Base-by-base conservation (phyloP, 1,284 basidiomycete genomes). In the Puccinia brachypodii region DNA sequence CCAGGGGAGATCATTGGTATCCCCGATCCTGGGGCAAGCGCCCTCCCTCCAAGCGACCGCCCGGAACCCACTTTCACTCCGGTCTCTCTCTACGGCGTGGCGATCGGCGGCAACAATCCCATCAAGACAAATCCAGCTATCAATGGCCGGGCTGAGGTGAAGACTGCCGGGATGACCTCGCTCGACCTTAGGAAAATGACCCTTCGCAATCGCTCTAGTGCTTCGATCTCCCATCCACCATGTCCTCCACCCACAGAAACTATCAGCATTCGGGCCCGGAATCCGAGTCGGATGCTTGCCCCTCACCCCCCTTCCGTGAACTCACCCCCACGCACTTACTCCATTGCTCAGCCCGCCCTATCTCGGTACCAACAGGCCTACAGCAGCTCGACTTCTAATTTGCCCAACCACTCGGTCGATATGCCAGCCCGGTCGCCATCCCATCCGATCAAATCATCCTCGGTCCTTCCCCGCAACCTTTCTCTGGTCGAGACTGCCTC, bases 161-260 rank as follows among this genome's bases (percentile, higher is more conserved):
- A 74, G 53, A 40, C 36, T 40, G 36, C 11, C 31, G 72, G 72
- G 7, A 14, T 74, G 28, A n/a, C 72, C 53, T 74, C 72, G 0
- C 72, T 74, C 53, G 72, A 74, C 47, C 53, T 74, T 4, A 36
- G 72, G 33, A 74, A 74, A 53, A 74, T 36, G 72, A 56, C 44
- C 28, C 72, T 74, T 19, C 50, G 72, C 19, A 74, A 56, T 6
- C 50, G 53, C 22, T 6, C 50, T 36, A 38, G 6, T 22, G 44
- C 9, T 14, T 31, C 71, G 2, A 13, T 36, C 31, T 25, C 71
- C 9, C 33, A 3, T 38, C 47, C 19, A 11, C 19, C 47, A 1
- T 38, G 9, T 4, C 64, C 64, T 25, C 68, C n/a, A 1, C 68
- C 22, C 22, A 25, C 50, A 19, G 69, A 72, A 72, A 56, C 36